These are phyloP conservation scores for Lunasporangiospora selenospora DNA, from an alignment of 192 early-diverging fungal genomes.

Conservation along the genomic window DNA sequence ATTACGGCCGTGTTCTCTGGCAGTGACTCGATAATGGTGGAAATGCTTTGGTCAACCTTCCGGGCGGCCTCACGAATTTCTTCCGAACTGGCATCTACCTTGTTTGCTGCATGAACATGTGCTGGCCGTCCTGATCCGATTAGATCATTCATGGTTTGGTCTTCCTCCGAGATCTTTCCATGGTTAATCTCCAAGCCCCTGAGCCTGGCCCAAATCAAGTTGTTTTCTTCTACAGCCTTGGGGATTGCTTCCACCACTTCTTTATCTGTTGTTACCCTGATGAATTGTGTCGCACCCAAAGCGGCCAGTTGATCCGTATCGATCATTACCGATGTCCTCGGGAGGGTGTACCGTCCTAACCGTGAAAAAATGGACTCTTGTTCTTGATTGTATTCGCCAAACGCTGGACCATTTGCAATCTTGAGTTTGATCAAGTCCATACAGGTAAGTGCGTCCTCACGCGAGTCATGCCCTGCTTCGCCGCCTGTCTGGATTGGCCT, in stretches of 20 bases:
- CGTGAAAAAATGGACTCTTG: slow-evolving; percentile 24
- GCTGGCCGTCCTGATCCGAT: not conserved
- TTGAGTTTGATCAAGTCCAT: slow-evolving; percentile 69
- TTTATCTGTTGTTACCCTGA: slow-evolving; percentile 15
- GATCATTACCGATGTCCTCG: slow-evolving; percentile 32
- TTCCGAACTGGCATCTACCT: slow-evolving; percentile 9
- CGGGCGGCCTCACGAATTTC: slow-evolving; percentile 13
- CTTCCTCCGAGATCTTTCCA: slow-evolving; percentile 3
- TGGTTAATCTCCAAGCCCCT: slow-evolving; percentile 35
- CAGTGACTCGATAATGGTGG: slow-evolving; percentile 38
- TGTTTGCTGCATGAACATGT: not conserved
- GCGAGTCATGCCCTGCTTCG: slow-evolving; percentile 65
- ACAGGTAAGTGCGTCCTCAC: slow-evolving; percentile 70
- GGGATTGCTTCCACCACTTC: slow-evolving; percentile 18
- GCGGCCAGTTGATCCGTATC: slow-evolving; percentile 14
- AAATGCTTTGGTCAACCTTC: slow-evolving; percentile 46
- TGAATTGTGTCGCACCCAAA: not conserved
- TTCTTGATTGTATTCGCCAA: slow-evolving; percentile 47
- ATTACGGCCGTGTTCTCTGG: slow-evolving; percentile 48
- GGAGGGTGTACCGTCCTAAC: slow-evolving; percentile 10
- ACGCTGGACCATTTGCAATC: slow-evolving; percentile 47
- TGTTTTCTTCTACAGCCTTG: slow-evolving; percentile 1
- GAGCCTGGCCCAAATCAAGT: slow-evolving; percentile 39
- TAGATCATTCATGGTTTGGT: not conserved
- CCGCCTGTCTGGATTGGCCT: slow-evolving; percentile 61